Base-by-base conservation (phyloP, 805 yeast genomes). In the Brettanomyces sp. region DNA sequence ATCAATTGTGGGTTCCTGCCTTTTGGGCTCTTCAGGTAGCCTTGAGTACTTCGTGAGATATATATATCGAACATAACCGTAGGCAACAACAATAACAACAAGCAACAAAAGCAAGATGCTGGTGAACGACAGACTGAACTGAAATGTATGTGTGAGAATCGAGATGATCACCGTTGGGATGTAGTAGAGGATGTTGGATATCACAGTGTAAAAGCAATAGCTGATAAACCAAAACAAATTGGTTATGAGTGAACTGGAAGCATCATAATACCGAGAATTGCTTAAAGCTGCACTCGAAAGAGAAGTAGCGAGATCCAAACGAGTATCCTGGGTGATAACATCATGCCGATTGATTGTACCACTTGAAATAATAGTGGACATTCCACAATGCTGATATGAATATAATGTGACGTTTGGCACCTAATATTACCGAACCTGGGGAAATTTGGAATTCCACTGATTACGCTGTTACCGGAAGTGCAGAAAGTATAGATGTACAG, bases 1-100 rank as follows among this genome's bases (percentile, higher is more conserved):
- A 54, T 80, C 74, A 50, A 71, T 51, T 44, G 67, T 60, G 3
- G 78, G 72, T 44, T 68, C 72, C 41, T 67, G 68, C 37, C 72
- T 53, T 45, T 66, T 60, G 12, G 72, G 59, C 46, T 73, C 76
- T 51, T 64, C 67, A 30, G 77, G 76, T 47, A 69, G 65, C 42
- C 77, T 70, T 4, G 90, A 78, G 59, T 85, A 85, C 9, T 71
- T 66, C 0, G 86, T 81, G 21, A 83, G 64, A 46, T 79, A 79
- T 45, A 74, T 73, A 63, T 85, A 82, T 39, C 93, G 65, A 5
- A 83, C 72, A 36, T 79, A 56, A 1, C 75, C 66, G 56, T 74
- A 74, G 21, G 69, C 57, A 1, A 69, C 47, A 0, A 68, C 58
- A 1, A 64, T 54, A 1, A 69, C 48, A 0, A 65, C 45, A 1